A percentile compares a stretch with the other conserved stretches of the same genome.
phyloP scores from a whole-genome alignment of 768 basidiomycete genomes.

The Nidularia pulvinata region DNA sequence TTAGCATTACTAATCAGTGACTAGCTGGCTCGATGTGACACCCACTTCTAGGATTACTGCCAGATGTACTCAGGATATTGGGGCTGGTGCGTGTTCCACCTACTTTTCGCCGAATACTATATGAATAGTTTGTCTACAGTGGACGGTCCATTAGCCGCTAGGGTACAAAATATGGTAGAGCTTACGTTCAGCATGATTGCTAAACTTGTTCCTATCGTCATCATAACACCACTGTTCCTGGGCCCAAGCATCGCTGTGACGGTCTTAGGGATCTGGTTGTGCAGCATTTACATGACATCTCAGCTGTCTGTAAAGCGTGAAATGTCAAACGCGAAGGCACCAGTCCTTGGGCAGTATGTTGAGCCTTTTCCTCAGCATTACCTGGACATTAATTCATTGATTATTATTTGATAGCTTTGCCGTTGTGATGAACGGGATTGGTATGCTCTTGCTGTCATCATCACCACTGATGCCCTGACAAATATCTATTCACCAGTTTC shows the following conservation, averaged over 20 bases:
- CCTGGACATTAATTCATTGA: neutral
- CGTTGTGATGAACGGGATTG: too few species aligned
- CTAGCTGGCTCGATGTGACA: neutral
- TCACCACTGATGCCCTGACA: neutral
- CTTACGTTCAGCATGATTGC: conserved; percentile 31
- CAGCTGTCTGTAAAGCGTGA: conserved; percentile 46
- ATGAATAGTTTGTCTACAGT: conserved; percentile 20
- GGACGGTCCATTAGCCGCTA: conserved; percentile 37
- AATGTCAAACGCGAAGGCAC: conserved; percentile 39
- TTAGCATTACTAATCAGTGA: neutral
- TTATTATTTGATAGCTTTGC: neutral
- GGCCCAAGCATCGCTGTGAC: conserved; percentile 18
- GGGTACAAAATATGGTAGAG: conserved; percentile 21
- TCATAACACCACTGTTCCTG: conserved; percentile 39
- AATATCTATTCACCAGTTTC: conserved; percentile 26
- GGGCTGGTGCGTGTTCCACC: neutral
- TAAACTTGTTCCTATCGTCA: conserved; percentile 38
- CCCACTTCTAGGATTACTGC: neutral
- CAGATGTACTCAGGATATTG: neutral
- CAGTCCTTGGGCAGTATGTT: conserved; percentile 45
- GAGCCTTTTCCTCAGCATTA: neutral
- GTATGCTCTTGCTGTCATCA: neutral
- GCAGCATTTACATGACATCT: conserved; percentile 39
- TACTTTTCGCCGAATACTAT: too few species aligned
- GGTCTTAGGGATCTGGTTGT: conserved; percentile 12